A percentile compares a stretch with the other conserved stretches of the same genome.
Conservation (phyloP, 2,329 filamentous ascomycete species). For the Plectosphaerella cucumerina region DNA sequence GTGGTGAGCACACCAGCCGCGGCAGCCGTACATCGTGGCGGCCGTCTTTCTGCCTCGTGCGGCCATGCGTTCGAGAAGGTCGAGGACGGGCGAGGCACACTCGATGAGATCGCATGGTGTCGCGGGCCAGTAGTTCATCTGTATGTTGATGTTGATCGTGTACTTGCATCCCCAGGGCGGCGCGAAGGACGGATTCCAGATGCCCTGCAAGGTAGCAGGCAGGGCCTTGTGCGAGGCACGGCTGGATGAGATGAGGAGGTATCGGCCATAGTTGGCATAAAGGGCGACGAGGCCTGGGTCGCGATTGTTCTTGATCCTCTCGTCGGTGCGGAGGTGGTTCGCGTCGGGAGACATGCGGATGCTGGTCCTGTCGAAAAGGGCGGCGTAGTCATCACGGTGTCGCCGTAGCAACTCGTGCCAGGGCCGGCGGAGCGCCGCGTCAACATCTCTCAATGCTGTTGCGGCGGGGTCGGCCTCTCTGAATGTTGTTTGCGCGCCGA, state of each 20-base stretch:
- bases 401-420: conserved; percentile 14
- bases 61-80: conserved; percentile 30
- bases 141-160: conserved; percentile 38
- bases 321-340: conserved; percentile 12
- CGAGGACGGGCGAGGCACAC: conserved; percentile 6
- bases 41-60: conserved; percentile 25
- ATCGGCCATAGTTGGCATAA: conserved; percentile 13
- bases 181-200: conserved; percentile 34
- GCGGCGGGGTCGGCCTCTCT: conserved; percentile 22
- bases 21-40: conserved; percentile 24
- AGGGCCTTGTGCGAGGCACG: conserved; percentile 15
- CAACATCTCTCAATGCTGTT: conserved; percentile 20
- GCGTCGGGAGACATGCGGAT: conserved; percentile 19
- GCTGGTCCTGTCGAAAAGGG: conserved; percentile 15
- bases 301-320: conserved; percentile 10
- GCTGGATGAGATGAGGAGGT: conserved; percentile 14
- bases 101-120: conserved; percentile 8
- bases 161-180: conserved; percentile 38
- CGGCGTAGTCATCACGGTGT: conserved; percentile 16
- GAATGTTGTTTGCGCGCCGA: conserved; percentile 35
- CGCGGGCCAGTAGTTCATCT: conserved; percentile 38
- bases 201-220: conserved; percentile 38
- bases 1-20: conserved; percentile 28
- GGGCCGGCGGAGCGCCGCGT: conserved; percentile 9
- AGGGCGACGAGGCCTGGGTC: conserved; percentile 18